These are phyloP conservation scores for Pythium coloratum DNA, from an alignment of 352 stramenopile species.

Conservation along the genomic window DNA sequence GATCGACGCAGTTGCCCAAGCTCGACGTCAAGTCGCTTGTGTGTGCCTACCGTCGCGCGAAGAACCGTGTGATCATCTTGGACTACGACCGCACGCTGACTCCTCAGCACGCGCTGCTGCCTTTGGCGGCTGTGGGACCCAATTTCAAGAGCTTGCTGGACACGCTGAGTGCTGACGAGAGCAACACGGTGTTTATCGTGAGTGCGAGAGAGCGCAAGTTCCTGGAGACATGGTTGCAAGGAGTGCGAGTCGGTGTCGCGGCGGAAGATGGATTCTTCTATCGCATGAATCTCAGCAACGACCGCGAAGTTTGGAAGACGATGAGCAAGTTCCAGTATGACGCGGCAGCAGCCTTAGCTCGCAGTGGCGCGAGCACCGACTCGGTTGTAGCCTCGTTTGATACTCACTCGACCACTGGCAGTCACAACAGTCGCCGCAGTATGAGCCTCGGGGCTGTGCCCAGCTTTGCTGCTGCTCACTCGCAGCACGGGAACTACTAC, in stretches of 20 bases:
- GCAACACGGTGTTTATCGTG: conserved; percentile 80
- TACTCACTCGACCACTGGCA: conserved; percentile 4
- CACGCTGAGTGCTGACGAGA: conserved; percentile 57
- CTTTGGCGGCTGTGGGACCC: conserved; percentile 72
- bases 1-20: conserved; percentile 54
- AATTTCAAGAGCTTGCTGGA: conserved; percentile 81
- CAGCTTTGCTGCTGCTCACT: conserved; percentile 8
- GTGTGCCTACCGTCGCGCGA: conserved; percentile 56
- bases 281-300: conserved; percentile 75
- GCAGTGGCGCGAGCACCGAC: conserved; percentile 1
- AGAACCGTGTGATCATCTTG: conserved; percentile 86
- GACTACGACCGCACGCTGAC: conserved; percentile 89
- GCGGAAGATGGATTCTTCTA: conserved; percentile 81
- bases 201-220: conserved; percentile 83
- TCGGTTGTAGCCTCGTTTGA: conserved; percentile 3
- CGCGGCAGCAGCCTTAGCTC: conserved; percentile 30
- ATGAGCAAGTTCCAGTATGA: conserved; percentile 88
- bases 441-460: conserved; percentile 21
- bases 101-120: conserved; percentile 72
- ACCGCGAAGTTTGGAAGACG: conserved; percentile 74
- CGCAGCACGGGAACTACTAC: conserved; percentile 14
- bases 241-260: conserved; percentile 68
- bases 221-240: conserved; percentile 87
- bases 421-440: conserved; percentile 20
- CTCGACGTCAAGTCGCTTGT: conserved; percentile 61